Evolutionary conservation across 139 green algal genomes (phyloP).

Genomic region (Micromonas commoda): DNA sequence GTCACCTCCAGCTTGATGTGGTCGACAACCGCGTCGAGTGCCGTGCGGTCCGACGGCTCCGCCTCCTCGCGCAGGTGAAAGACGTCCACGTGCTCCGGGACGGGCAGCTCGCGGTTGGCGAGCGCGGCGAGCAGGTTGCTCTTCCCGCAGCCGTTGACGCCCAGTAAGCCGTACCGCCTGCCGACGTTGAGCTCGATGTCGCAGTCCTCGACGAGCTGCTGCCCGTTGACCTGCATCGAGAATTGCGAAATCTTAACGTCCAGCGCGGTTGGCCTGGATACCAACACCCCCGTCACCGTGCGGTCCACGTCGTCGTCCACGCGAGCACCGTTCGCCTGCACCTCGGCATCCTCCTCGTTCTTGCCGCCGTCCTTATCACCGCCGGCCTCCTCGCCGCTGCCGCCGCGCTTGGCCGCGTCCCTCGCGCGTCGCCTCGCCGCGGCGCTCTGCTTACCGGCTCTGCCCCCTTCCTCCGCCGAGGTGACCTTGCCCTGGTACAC

Average conservation of each 20-base stretch:
- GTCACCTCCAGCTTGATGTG: slow-evolving; percentile 29
- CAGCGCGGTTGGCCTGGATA: slow-evolving; percentile 23
- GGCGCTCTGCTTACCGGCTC: neutral
- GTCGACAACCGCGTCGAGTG: slow-evolving; percentile 55
- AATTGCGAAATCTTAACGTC: slow-evolving; percentile 57
- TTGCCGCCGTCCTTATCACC: neutral
- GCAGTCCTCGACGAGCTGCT: slow-evolving; percentile 60
- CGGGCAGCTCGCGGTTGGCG: slow-evolving; percentile 68
- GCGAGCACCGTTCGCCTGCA: neutral
- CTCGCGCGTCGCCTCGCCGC: neutral
- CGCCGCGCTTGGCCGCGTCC: neutral
- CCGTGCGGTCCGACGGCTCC: slow-evolving; percentile 66
- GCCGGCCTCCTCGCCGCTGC: neutral
- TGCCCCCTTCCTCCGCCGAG: slow-evolving; percentile 6
- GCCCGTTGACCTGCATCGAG: slow-evolving; percentile 58
- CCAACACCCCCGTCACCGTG: slow-evolving; percentile 38
- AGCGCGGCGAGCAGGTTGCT: slow-evolving; percentile 47
- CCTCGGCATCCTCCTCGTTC: slow-evolving; percentile 2
- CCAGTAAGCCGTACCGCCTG: slow-evolving; percentile 43
- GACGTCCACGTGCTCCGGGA: slow-evolving; percentile 89
- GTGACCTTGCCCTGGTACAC: slow-evolving; percentile 33
- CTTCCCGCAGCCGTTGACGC: slow-evolving; percentile 46
- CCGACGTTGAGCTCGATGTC: slow-evolving; percentile 72
- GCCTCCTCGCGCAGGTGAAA: slow-evolving; percentile 85
- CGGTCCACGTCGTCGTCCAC: slow-evolving; percentile 15